These are phyloP conservation scores for Tetrastigma voinierianum DNA, from an alignment of 164 flowering plant species.

Conservation along the genomic window DNA sequence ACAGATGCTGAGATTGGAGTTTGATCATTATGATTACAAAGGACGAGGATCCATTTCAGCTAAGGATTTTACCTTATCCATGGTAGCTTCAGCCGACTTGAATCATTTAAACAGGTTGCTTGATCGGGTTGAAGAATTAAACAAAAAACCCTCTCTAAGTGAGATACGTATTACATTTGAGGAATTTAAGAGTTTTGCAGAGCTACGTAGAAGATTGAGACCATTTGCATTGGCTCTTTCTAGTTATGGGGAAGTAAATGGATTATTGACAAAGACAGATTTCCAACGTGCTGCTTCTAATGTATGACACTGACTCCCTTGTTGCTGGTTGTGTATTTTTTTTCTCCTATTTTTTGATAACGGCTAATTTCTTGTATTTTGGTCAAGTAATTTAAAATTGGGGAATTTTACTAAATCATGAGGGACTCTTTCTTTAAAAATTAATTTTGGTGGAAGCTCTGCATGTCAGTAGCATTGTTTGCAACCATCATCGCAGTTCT, in stretches of 20 bases:
- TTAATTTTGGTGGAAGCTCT: not conserved
- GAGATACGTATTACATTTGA: constrained; percentile 58
- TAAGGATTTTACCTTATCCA: constrained; percentile 86
- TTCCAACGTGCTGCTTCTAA: constrained; percentile 88
- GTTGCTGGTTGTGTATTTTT: not conserved
- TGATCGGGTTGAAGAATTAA: constrained; percentile 61
- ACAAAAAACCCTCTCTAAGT: constrained; percentile 41
- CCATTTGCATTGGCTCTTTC: constrained; percentile 81
- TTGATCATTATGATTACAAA: constrained; percentile 84
- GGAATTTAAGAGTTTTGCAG: constrained; percentile 79
- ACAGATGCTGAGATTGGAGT: constrained; percentile 81
- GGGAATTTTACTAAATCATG: not conserved
- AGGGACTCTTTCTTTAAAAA: not conserved
- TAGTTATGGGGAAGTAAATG: constrained; percentile 76
- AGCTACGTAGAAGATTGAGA: constrained; percentile 58
- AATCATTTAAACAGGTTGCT: constrained; percentile 62
- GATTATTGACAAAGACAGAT: constrained; percentile 64
- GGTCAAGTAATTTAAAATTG: not conserved
- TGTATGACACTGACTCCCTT: constrained; percentile 31
- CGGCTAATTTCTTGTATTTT: not conserved
- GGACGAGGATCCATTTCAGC: constrained; percentile 71
- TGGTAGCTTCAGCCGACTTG: constrained; percentile 96
- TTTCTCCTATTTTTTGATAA: not conserved
- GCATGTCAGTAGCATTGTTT: not conserved
- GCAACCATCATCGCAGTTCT: not conserved